Conservation (phyloP, 2,329 filamentous ascomycete genomes). For the Aspergillus costaricaensis region DNA sequence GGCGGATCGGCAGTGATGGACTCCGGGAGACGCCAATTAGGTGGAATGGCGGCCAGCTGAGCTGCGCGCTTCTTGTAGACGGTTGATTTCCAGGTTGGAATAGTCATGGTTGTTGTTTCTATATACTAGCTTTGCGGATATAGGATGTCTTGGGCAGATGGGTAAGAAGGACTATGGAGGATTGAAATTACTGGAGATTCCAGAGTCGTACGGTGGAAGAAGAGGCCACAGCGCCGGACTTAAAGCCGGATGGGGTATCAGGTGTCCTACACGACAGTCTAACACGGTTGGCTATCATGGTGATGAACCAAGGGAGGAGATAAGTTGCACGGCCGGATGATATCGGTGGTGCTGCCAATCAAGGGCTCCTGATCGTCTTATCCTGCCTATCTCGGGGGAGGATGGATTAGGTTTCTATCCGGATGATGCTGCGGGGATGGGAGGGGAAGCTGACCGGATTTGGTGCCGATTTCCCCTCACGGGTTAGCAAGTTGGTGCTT, state of each 20-base stretch:
- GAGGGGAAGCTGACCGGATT: background rate
- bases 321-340: background rate
- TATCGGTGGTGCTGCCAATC: slow-evolving; percentile 2
- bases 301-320: background rate
- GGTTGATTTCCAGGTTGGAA: slow-evolving; percentile 23
- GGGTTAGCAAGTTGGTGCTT: background rate
- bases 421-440: background rate
- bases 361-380: background rate
- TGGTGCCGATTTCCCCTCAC: background rate
- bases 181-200: too few relatives aligned
- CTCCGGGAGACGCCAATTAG: slow-evolving; percentile 24
- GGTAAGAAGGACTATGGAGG: background rate
- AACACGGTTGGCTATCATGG: background rate
- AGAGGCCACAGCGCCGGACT: background rate
- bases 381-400: background rate
- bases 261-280: background rate
- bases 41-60: slow-evolving; percentile 24
- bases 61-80: slow-evolving; percentile 23
- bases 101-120: background rate
- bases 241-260: background rate
- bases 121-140: background rate
- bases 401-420: background rate
- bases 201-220: background rate
- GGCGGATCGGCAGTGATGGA: slow-evolving; percentile 4
- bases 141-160: background rate